phyloP scores from a whole-genome alignment of 2,329 filamentous ascomycete species.

The Lasiodiplodia citricola region DNA sequence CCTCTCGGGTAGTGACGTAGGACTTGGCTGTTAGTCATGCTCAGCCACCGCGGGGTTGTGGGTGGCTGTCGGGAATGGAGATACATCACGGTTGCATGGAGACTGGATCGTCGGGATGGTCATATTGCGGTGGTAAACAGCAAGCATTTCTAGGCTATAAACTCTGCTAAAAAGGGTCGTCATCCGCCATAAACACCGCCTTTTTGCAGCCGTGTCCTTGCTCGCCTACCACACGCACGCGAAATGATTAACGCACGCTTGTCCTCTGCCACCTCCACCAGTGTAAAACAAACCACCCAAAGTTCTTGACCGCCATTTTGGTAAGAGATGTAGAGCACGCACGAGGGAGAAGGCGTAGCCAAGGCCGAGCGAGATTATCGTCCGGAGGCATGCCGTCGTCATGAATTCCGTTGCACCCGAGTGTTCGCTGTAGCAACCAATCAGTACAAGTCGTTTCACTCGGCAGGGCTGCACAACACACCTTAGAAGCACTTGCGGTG shows the following conservation, averaged over 20 bases:
- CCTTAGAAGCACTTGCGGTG: constrained; percentile 99
- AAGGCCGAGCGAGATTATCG: constrained; percentile 22
- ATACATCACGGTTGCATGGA: neutral
- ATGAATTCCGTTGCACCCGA: constrained; percentile 17
- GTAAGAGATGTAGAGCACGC: constrained; percentile 26
- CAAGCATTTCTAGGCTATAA: constrained; percentile 25
- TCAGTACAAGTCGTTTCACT: constrained; percentile 16
- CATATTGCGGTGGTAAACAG: constrained; percentile 25
- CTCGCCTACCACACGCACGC: constrained; percentile 24
- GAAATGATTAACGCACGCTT: constrained; percentile 25
- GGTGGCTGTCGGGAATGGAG: neutral
- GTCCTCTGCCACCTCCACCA: constrained; percentile 21
- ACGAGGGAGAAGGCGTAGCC: constrained; percentile 25
- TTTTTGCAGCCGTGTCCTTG: constrained; percentile 23
- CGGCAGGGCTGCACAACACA: constrained; percentile 41
- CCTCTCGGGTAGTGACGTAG: neutral
- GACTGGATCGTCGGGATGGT: constrained; percentile 4
- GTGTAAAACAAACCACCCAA: constrained; percentile 27
- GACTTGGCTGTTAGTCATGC: neutral
- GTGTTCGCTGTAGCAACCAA: constrained; percentile 34
- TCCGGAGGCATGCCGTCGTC: constrained; percentile 23
- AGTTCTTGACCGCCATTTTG: constrained; percentile 27
- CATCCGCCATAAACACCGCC: constrained; percentile 22
- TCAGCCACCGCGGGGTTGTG: neutral
- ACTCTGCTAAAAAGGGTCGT: constrained; percentile 23